These are phyloP conservation scores for Penicillium sp. DNA, from an alignment of 2,329 filamentous ascomycete genomes.

Conservation along the genomic window DNA sequence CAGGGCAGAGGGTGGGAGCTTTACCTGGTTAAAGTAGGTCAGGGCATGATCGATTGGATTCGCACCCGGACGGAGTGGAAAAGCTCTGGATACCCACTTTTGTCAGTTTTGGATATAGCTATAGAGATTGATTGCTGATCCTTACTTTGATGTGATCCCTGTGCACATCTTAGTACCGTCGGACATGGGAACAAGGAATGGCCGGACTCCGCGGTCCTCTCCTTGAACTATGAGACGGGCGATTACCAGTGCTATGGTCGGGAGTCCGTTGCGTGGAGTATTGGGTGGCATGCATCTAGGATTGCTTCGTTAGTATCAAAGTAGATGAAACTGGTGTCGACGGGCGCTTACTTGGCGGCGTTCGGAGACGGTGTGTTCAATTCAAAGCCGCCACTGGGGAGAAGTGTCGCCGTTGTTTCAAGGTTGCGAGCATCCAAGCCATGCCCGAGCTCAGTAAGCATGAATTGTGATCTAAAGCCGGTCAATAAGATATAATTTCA, in stretches of 20 bases:
- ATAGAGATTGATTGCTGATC: background rate
- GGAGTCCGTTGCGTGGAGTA: conserved; percentile 16
- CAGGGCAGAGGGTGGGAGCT: conserved; percentile 21
- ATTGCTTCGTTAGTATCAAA: background rate
- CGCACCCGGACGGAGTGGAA: conserved; percentile 6
- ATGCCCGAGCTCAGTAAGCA: conserved; percentile 46
- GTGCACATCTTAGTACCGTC: conserved; percentile 25
- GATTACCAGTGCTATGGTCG: conserved; percentile 22
- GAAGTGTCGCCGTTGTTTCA: conserved; percentile 41
- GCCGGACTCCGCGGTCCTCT: conserved; percentile 23
- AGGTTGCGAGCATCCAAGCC: conserved; percentile 44
- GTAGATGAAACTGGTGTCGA: background rate
- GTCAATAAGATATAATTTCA: background rate
- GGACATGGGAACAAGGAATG: conserved; percentile 24
- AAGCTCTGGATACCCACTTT: background rate
- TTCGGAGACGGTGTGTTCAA: conserved; percentile 35
- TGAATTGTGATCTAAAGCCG: conserved; percentile 29
- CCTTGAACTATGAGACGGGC: conserved; percentile 22
- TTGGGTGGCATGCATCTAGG: conserved; percentile 28
- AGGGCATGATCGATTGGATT: conserved; percentile 23
- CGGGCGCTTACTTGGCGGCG: conserved; percentile 38
- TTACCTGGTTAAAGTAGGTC: conserved; percentile 24
- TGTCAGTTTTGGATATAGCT: background rate
- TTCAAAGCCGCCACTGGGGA: conserved; percentile 37
- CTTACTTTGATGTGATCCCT: conserved; percentile 14